These are phyloP conservation scores for Psilocybe azurescens DNA, from an alignment of 768 basidiomycete species.

Conservation along the genomic window DNA sequence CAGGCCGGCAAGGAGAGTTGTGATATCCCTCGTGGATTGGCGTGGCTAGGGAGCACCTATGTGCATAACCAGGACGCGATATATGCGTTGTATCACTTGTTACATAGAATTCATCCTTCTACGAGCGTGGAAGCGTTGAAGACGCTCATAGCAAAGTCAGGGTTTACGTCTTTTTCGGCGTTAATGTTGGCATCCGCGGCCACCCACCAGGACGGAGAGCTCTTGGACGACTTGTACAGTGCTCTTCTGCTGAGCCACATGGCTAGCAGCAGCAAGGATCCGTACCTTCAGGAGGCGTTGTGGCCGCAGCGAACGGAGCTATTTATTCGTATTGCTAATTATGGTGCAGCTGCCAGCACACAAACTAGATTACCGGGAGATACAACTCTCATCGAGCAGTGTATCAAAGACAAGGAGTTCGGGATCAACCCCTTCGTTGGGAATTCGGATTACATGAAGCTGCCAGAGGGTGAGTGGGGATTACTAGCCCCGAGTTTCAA, in stretches of 20 bases:
- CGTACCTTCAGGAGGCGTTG: background rate
- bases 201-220: background rate
- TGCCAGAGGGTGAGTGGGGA: background rate
- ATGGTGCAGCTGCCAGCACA: background rate
- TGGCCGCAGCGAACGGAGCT: slow-evolving; percentile 2
- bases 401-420: background rate
- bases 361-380: background rate
- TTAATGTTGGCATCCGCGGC: slow-evolving; percentile 1
- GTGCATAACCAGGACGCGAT: slow-evolving; percentile 4
- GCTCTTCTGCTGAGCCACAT: background rate
- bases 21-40: slow-evolving; percentile 8
- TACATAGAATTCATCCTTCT: slow-evolving; percentile 5
- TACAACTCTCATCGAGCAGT: background rate
- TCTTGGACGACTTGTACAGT: slow-evolving; percentile 1
- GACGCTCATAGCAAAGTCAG: background rate
- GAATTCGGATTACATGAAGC: background rate
- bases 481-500: background rate
- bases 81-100: background rate
- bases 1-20: slow-evolving; percentile 1
- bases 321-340: slow-evolving; percentile 8
- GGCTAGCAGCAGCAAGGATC: slow-evolving; percentile 1
- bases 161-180: background rate
- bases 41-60: slow-evolving; percentile 4
- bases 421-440: slow-evolving; percentile 3
- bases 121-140: slow-evolving; percentile 6